phyloP scores from a whole-genome alignment of 306 rosid species.

The Neltuma alba region DNA sequence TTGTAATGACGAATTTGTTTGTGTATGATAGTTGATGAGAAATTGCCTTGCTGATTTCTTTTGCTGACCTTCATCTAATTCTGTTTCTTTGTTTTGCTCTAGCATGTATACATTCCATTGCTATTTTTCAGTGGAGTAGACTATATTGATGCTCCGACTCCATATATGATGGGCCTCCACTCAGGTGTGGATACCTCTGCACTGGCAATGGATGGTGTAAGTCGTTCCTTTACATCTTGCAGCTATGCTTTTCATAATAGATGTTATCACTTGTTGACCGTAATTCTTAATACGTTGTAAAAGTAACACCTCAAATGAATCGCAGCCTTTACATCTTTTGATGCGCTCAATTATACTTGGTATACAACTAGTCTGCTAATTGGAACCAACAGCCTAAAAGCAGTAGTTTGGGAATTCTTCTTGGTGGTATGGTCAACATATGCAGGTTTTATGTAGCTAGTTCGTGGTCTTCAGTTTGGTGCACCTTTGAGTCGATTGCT shows the following conservation, averaged over 20 bases:
- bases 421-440: not conserved
- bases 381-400: not conserved
- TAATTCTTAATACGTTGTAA: not conserved
- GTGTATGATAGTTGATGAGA: slow-evolving; percentile 27
- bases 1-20: slow-evolving; percentile 3
- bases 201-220: slow-evolving; percentile 91
- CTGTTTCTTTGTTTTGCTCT: slow-evolving; percentile 58
- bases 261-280: slow-evolving; percentile 21
- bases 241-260: slow-evolving; percentile 24
- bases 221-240: slow-evolving; percentile 42
- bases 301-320: not conserved
- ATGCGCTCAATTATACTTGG: not conserved
- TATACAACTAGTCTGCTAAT: not conserved
- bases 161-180: slow-evolving; percentile 99
- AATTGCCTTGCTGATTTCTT: slow-evolving; percentile 26
- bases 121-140: slow-evolving; percentile 99
- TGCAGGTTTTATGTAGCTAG: slow-evolving; percentile 18
- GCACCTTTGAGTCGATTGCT: slow-evolving; percentile 26
- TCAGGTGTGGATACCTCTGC: slow-evolving; percentile 89
- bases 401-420: slow-evolving; percentile 19
- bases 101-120: slow-evolving; percentile 99
- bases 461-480: slow-evolving; percentile 24
- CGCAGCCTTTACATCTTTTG: not conserved
- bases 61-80: slow-evolving; percentile 51
- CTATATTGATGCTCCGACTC: slow-evolving; percentile 99